Percentiles rank a stretch among this genome's conserved stretches.
phyloP scores from a whole-genome alignment of 164 flowering plant species.

The Nymphaea thermarum region DNA sequence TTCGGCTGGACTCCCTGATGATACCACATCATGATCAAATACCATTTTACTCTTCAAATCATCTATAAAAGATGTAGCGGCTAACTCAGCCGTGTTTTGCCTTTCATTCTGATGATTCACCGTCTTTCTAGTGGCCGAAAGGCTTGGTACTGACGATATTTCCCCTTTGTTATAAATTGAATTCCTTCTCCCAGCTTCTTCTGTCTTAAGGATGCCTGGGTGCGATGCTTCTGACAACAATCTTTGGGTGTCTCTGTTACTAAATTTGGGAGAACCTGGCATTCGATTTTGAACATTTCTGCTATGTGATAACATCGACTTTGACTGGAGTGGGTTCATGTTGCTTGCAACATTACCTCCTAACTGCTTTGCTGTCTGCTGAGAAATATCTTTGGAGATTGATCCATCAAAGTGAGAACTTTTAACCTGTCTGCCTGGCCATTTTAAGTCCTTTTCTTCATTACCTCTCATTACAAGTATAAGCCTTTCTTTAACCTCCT shows the following conservation, averaged over 20 bases:
- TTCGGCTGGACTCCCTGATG: conserved; percentile 74
- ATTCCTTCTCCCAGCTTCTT: conserved; percentile 21
- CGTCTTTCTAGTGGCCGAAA: conserved; percentile 12
- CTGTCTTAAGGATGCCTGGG: conserved; percentile 8
- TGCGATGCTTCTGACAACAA: conserved; percentile 63
- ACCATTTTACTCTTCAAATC: conserved; percentile 21
- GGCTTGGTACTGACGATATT: conserved; percentile 16
- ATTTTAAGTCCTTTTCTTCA: conserved; percentile 23
- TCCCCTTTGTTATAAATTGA: conserved; percentile 19
- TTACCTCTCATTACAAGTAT: conserved; percentile 64
- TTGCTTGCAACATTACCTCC: conserved; percentile 56
- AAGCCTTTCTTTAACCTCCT: conserved; percentile 78
- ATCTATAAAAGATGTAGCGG: conserved; percentile 54
- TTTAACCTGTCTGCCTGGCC: conserved; percentile 62
- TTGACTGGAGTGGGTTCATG: conserved; percentile 49
- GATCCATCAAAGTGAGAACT: conserved; percentile 34
- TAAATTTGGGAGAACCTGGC: conserved; percentile 54
- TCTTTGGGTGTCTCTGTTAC: conserved; percentile 51
- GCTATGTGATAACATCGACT: conserved; percentile 66
- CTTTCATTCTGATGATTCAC: conserved; percentile 18
- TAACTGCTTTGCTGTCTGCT: conserved; percentile 45
- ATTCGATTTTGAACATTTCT: conserved; percentile 47
- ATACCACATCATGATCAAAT: conserved; percentile 23
- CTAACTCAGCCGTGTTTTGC: conserved; percentile 29
- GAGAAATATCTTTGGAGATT: conserved; percentile 49